Evolutionary conservation across 192 early-diverging fungal genomes (phyloP).

Genomic region (Coemansia sp.): DNA sequence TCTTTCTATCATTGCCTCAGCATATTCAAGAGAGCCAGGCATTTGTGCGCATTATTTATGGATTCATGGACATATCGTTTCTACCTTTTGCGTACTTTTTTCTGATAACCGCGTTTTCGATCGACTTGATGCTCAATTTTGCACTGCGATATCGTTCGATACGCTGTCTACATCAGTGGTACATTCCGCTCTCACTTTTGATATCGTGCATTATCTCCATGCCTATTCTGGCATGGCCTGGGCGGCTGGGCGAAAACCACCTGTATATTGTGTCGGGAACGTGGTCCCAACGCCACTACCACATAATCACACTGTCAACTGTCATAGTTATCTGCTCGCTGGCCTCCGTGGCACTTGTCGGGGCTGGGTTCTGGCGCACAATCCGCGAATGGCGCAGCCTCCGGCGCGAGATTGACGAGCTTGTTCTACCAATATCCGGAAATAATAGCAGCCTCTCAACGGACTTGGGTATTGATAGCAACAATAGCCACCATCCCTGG

Average conservation of each 20-base stretch:
- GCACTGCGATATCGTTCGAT: slow-evolving; percentile 48
- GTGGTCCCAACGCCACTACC: slow-evolving; percentile 48
- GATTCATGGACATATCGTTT: slow-evolving; percentile 53
- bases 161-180: slow-evolving; percentile 38
- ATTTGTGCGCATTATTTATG: slow-evolving; percentile 53
- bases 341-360: slow-evolving; percentile 49
- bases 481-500: neutral
- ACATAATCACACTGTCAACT: slow-evolving; percentile 48
- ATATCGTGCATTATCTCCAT: slow-evolving; percentile 33
- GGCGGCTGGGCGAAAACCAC: slow-evolving; percentile 39
- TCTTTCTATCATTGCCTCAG: slow-evolving; percentile 30
- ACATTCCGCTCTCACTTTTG: slow-evolving; percentile 39
- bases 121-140: slow-evolving; percentile 54
- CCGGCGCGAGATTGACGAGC: slow-evolving; percentile 40
- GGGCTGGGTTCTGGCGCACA: slow-evolving; percentile 52
- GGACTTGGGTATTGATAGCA: slow-evolving; percentile 1
- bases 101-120: slow-evolving; percentile 52
- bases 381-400: slow-evolving; percentile 54
- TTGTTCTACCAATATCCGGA: slow-evolving; percentile 48
- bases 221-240: slow-evolving; percentile 51
- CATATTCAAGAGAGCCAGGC: slow-evolving; percentile 32
- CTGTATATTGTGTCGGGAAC: slow-evolving; percentile 53
- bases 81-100: slow-evolving; percentile 53
- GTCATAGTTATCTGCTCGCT: slow-evolving; percentile 51
- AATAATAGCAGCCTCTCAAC: slow-evolving; percentile 21